Base-by-base conservation (phyloP, 1,139 yeast species). In the Kodamaea alishanica region DNA sequence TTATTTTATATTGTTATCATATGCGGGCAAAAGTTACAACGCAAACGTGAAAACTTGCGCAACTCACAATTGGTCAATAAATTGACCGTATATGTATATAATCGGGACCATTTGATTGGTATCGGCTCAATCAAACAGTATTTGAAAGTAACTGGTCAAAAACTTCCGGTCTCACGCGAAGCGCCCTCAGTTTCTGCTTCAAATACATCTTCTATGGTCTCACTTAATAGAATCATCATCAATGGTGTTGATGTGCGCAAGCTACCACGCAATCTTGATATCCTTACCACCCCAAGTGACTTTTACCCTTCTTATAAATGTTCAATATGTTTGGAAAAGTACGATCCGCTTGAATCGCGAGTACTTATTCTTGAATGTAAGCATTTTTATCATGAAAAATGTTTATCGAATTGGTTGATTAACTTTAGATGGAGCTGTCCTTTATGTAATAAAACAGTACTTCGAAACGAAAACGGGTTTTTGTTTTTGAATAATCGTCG, bases 371-470 rank as follows among this genome's bases (percentile, higher is more conserved):
- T 71, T 38, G 63, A 61, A 20, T 71, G 77, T 47, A 68, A 68
- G 46, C 77, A 71, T 49, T 59, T 70, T 27, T 70, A 60, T 46
- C 77, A 71, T 47, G 73, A 71, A 43, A 53, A 54, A 26, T 71
- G 77, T 46, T 58, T 71, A 38, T 63, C 73, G 15, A 70, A 70
- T 45, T 71, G 77, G 77, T 55, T 71, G 34, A 64, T 71, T 24
- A 69, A 70, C 48, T 71, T 70, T 50, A 58, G 61, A 35, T 52
- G 74, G 41, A 65, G 68, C 40, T 71, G 77, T 49, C 77, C 77
- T 0, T 60, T 71, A 45, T 71, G 77, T 47, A 70, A 70, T 47
- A 53, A 60, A 31, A 39, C 41, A 43, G 61, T 38, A 55, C 57
- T 48, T 56, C 55, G 27, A 56, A 56, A 29, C 56, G 52, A 44